Conservation (phyloP, 1,284 basidiomycete species). For the Calocybe gambosa region DNA sequence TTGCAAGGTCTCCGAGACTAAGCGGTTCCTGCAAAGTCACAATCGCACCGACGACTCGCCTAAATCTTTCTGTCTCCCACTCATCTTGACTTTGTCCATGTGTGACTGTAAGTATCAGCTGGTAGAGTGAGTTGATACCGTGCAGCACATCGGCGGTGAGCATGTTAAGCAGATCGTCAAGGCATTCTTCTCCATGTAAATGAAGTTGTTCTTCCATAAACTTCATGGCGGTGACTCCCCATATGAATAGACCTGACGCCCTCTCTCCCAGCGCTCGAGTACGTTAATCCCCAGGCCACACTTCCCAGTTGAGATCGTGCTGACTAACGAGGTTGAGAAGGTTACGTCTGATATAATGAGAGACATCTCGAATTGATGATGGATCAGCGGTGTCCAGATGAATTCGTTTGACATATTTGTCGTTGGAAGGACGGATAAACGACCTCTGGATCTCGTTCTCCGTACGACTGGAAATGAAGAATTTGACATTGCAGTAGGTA, state of each 20-base stretch:
- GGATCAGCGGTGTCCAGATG: neutral
- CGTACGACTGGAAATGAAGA: conserved; percentile 6
- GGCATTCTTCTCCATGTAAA: conserved; percentile 1
- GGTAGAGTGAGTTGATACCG: neutral
- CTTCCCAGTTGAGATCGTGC: neutral
- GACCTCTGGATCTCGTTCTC: too few species aligned
- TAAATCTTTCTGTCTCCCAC: neutral
- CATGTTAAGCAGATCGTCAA: conserved; percentile 3
- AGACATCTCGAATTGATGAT: too few species aligned
- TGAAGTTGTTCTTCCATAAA: neutral
- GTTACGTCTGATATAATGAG: neutral
- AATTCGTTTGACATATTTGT: neutral
- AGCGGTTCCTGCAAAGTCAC: conserved; percentile 6
- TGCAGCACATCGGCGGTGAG: conserved; percentile 4
- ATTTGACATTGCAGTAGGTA: conserved; percentile 5
- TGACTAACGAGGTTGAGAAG: neutral
- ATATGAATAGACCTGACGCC: neutral
- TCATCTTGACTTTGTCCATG: neutral
- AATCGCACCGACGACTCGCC: conserved; percentile 9
- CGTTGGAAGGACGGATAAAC: neutral
- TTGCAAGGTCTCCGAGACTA: neutral
- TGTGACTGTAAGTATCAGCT: neutral
- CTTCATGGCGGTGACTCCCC: too few species aligned
- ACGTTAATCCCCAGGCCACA: neutral
- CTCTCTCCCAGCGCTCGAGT: neutral